Evolutionary conservation across 768 basidiomycete genomes (phyloP).

Genomic region (Holtermanniella nyarrowii): DNA sequence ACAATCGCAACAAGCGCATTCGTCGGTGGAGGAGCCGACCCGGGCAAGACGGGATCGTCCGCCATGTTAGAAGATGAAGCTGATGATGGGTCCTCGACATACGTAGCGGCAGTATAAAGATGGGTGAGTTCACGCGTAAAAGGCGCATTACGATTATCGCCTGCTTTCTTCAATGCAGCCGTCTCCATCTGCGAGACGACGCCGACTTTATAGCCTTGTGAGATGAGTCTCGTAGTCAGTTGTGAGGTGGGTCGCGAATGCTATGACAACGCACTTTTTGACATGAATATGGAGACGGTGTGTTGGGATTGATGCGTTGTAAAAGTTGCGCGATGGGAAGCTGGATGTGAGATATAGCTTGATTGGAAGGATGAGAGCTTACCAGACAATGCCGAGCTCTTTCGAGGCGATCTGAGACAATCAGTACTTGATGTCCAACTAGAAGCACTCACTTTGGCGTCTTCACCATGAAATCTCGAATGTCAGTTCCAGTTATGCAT

Average conservation of each 20-base stretch:
- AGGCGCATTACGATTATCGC: constrained; percentile 40
- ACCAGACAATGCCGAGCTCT: constrained; percentile 39
- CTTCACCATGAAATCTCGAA: constrained; percentile 39
- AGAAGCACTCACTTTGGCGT: constrained; percentile 30
- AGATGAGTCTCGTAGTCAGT: constrained; percentile 33
- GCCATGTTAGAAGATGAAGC: constrained; percentile 34
- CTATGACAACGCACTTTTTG: constrained; percentile 27
- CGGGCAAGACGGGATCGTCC: constrained; percentile 33
- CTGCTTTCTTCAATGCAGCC: constrained; percentile 40
- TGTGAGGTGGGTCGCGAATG: background rate
- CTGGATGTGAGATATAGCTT: constrained; percentile 8
- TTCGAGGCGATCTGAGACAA: constrained; percentile 26
- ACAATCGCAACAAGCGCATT: constrained; percentile 70
- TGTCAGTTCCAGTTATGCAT: constrained; percentile 5
- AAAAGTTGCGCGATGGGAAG: constrained; percentile 40
- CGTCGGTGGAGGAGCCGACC: constrained; percentile 46
- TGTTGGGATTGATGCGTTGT: constrained; percentile 39
- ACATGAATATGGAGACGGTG: constrained; percentile 41
- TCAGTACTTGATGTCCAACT: background rate
- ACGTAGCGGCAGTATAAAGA: constrained; percentile 83
- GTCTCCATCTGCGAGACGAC: constrained; percentile 42
- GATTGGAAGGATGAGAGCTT: constrained; percentile 1
- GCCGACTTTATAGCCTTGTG: constrained; percentile 40
- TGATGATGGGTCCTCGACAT: constrained; percentile 53
- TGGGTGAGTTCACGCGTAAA: constrained; percentile 51